Conservation (phyloP, 2,329 filamentous ascomycete genomes). For the Fusarium scirpi region DNA sequence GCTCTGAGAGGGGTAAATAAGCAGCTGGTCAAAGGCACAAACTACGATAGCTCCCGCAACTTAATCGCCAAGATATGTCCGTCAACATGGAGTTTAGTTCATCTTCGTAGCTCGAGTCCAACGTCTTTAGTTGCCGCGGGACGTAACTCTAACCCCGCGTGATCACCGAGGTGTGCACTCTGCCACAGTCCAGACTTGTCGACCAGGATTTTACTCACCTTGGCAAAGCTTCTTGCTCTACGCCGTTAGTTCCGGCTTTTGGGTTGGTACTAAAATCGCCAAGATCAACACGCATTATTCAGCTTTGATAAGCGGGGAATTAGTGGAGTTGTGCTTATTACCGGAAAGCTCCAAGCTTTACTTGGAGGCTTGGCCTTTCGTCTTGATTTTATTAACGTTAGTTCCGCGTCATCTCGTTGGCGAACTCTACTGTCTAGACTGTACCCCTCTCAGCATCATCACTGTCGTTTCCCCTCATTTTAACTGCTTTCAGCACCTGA, state of each 20-base stretch:
- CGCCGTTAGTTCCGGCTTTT: neutral
- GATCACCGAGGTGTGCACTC: slow-evolving; percentile 9
- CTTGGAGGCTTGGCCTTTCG: neutral
- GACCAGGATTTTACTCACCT: neutral
- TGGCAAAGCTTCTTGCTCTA: neutral
- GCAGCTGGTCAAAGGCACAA: neutral
- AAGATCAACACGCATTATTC: neutral
- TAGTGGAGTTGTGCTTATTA: neutral
- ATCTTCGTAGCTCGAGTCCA: neutral
- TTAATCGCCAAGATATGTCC: neutral
- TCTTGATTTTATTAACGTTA: neutral
- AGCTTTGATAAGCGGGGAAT: slow-evolving; percentile 2
- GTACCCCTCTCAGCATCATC: neutral
- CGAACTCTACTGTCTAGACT: neutral
- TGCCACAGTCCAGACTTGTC: neutral
- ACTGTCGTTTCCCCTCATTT: neutral
- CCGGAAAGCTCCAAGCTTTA: neutral
- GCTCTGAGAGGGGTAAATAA: slow-evolving; percentile 19
- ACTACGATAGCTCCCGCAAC: neutral
- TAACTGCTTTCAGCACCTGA: neutral
- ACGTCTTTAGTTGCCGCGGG: neutral
- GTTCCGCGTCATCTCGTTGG: neutral
- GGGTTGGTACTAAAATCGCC: neutral
- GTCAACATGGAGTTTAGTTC: neutral
- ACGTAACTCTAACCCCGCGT: neutral